Evolutionary conservation across 768 basidiomycete species (phyloP), one percentile per base, ranked within the genome.

Genomic region (Xerocomus brunneocitrinus): DNA sequence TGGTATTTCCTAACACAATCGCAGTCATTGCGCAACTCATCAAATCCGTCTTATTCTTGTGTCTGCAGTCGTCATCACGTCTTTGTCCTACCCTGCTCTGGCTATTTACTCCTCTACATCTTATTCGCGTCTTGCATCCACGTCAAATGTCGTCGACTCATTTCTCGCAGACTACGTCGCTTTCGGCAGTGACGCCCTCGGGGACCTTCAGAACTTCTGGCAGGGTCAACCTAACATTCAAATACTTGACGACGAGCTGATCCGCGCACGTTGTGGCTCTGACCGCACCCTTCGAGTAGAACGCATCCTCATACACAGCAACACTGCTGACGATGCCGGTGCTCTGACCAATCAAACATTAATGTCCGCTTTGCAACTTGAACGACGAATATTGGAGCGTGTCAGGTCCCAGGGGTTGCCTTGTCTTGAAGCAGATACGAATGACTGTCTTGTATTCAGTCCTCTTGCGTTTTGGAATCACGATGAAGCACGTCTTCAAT

Each of bases 41-140:
- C 92, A 93, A 70, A 90, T 91, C 51, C 84, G 90, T 49, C 83
- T 94, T 46, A 90, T 95, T 67, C 79, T 95, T 59, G 84, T 92
- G 56, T 93, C 89, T 22, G 82, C 87, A 47, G 80, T 92, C 53
- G 91, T 94, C 58, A 93, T 94, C 65, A 88, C 91, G 51, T 87
- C 87, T 16, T 81, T 95, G 51, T 89, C 92, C 64, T 93, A 91
- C 60, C 92, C 92, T n/a, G 92, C 92, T 19, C 79, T 95, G 47
- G 83, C 89, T 47, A 79, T 89, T 53, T 92, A 93, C 67, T 84
- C 84, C 24, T 85, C 88, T 1, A 84, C 89, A 1, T 80, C 82
- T 0, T 80, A 81, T 68, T 86, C 76, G 47, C 68, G 63, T 46
- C 77, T 76, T 60, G 82, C 77, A 56, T 78, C 74, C 70, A 70